Base-by-base conservation (phyloP, 106 monocot species). In the Vanilla planifolia region DNA sequence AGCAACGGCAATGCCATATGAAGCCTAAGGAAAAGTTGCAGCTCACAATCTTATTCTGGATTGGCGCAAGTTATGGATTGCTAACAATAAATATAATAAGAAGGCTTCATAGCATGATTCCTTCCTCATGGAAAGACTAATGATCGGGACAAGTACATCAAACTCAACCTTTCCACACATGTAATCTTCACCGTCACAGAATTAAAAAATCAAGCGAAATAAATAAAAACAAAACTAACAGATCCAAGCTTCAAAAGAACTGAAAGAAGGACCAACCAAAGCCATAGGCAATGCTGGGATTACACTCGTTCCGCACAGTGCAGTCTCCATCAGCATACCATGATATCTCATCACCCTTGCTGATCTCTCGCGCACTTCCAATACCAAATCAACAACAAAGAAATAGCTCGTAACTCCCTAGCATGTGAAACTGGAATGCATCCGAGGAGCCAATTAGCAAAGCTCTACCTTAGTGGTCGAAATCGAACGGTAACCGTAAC, bases 261-360 rank as follows among this genome's bases (percentile, higher is more conserved):
- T 15, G 29, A 51, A 46, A 67, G 8, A 69, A 24, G 5, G 55
- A 76, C 84, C 9, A 59, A 94, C 93, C 93, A 51, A 82, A 89
- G 55, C 82, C 89, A 70, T 87, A 96, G 0, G 83, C 81, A 60
- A 82, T 72, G 34, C 68, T 62, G 11, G 79, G 73, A 66, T 91
- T 98, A 40, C 71, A 79, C 86, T 96, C 95, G 36, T 87, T 91
- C 60, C 87, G 73, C 14, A 91, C 87, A 28, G 65, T 81, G 53
- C 46, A 72, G 59, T 98, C 91, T 16, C 91, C 96, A 48, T 98
- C 91, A 2, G 91, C 96, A 45, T 98, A 98, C 96, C 96, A 98
- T 22, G 96, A 91, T n/a, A 98, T 72, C 75, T 98, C 96, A 55
- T 88, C 91, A n/a, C 91, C 96, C 51, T 85, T 91, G 33, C 79